A percentile compares a stretch with the other conserved stretches of the same genome.
Conservation (phyloP, 768 basidiomycete genomes). For the Leccinum boreale region DNA sequence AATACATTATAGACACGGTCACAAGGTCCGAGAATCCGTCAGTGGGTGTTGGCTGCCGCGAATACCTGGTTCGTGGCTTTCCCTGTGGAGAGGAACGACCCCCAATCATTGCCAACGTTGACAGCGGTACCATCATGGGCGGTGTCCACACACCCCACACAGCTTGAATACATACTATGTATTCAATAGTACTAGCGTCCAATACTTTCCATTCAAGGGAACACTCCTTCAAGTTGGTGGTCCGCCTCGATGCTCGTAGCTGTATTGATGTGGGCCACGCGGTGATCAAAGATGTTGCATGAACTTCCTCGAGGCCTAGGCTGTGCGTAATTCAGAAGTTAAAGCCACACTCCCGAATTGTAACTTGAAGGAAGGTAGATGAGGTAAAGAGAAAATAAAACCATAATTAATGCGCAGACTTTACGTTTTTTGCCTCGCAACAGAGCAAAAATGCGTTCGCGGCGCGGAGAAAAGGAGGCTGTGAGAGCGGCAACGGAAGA, state of each 20-base stretch:
- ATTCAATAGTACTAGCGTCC: background rate
- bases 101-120: background rate
- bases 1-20: background rate
- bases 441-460: conserved; percentile 10
- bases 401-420: conserved; percentile 13
- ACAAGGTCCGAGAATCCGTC: background rate
- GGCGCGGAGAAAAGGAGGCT: conserved; percentile 21
- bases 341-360: conserved; percentile 1
- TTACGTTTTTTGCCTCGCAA: conserved; percentile 24
- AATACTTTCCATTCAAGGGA: background rate
- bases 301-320: conserved; percentile 1
- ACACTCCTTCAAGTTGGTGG: background rate
- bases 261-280: background rate
- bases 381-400: conserved; percentile 14
- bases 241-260: background rate
- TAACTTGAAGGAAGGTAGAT: conserved; percentile 1
- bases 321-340: background rate
- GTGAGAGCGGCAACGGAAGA: conserved; percentile 10
- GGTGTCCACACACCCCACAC: background rate
- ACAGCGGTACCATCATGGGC: background rate
- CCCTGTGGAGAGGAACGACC: background rate
- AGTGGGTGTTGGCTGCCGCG: too few species aligned
- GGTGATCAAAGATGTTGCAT: conserved; percentile 13
- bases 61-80: background rate
- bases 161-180: background rate